Evolutionary conservation across 2,329 filamentous ascomycete genomes (phyloP).

Genomic region (Tolypocladium sp.): DNA sequence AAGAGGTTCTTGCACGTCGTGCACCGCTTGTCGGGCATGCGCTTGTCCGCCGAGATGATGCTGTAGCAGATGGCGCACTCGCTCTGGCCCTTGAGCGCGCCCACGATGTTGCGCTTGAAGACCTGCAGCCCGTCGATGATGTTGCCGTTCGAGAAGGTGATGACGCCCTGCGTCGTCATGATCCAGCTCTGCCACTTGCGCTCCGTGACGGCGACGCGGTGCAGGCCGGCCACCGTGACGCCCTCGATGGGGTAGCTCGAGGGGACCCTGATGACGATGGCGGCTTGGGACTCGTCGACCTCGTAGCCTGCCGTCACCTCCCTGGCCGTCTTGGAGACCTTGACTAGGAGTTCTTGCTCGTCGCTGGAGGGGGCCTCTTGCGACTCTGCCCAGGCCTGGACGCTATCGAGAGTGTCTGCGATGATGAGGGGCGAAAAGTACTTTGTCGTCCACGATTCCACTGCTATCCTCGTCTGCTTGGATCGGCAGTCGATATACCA

Average conservation of each 20-base stretch:
- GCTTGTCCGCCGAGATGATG: constrained; percentile 81
- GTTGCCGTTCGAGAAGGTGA: constrained; percentile 84
- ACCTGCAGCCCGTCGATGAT: constrained; percentile 79
- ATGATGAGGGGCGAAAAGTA: constrained; percentile 69
- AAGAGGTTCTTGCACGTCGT: constrained; percentile 90
- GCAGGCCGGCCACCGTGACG: constrained; percentile 67
- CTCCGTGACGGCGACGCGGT: constrained; percentile 80
- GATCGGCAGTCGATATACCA: constrained; percentile 82
- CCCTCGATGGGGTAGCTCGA: constrained; percentile 73
- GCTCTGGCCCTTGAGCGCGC: constrained; percentile 81
- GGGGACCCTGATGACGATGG: constrained; percentile 75
- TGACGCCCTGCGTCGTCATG: constrained; percentile 79
- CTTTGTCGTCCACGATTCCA: constrained; percentile 79
- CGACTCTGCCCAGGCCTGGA: constrained; percentile 54
- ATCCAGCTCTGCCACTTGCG: constrained; percentile 92
- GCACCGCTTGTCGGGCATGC: constrained; percentile 86
- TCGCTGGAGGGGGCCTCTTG: constrained; percentile 40
- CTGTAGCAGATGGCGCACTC: constrained; percentile 98
- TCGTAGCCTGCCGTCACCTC: constrained; percentile 81
- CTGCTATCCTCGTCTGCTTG: constrained; percentile 68
- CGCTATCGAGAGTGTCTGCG: constrained; percentile 54
- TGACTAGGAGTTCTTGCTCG: constrained; percentile 53
- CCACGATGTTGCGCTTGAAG: constrained; percentile 80
- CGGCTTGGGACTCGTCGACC: constrained; percentile 77
- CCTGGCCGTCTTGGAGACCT: constrained; percentile 58